Base-by-base conservation (phyloP, 345 rosid species). In the Sonneratia alba region DNA sequence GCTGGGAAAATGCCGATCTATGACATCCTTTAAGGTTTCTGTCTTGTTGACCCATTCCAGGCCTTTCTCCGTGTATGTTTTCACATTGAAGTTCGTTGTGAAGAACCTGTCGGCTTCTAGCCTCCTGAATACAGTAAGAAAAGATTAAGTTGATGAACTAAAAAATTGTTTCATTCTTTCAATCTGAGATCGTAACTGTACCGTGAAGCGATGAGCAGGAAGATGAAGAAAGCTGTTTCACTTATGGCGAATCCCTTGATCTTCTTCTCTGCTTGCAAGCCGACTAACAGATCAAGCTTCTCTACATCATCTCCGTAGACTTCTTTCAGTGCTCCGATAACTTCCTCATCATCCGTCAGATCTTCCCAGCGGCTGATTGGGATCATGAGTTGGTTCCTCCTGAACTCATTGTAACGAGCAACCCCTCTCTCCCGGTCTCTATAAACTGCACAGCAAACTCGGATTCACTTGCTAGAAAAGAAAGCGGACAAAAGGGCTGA, bases 211-310 rank as follows among this genome's bases (percentile, higher is more conserved):
- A 85, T 77, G 48, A 89, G 84, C 14, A 91, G 73, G 55, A 91
- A 89, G 78, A 91, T 85, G 78, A 89, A 85, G 80, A 89, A 91
- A 73, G 93, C 88, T 8, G 95, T 84, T 69, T 89, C 95, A 42
- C 90, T 87, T 21, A 91, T 89, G 68, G 89, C 91, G 72, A 91
- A 91, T 57, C 97, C 93, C 79, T 86, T 85, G 70, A 91, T 89
- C 75, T 83, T 91, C 77, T 84, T 89, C 82, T 89, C 91, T 0
- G 90, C 91, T 10, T 82, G 90, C 18, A 91, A 70, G 7, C 95
- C 93, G 1, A 86, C 85, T 56, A 73, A 76, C 27, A 91, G 78
- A 72, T 91, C 95, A 38, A 91, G 86, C 80, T 89, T 89, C 63
- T 91, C 95, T 27, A 87, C 77, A 55, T 91, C 90, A 59, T 83